A percentile compares a stretch with the other conserved stretches of the same genome.
These are phyloP conservation scores for Amanita phalloides DNA, from an alignment of 768 basidiomycete species.

Conservation along the genomic window DNA sequence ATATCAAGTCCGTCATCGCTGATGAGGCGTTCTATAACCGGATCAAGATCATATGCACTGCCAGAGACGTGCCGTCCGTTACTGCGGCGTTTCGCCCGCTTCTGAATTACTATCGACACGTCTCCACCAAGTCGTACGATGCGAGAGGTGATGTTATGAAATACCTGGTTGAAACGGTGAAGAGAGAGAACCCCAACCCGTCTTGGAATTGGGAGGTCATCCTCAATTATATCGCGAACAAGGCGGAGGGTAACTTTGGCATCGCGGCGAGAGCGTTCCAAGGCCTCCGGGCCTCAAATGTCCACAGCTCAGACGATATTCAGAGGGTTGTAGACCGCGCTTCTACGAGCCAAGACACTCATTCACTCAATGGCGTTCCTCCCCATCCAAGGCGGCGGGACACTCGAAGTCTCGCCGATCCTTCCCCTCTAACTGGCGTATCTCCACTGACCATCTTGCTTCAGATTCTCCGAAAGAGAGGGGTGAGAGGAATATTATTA, in stretches of 20 bases:
- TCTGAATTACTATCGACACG: neutral
- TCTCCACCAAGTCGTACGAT: neutral
- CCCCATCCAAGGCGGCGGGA: neutral
- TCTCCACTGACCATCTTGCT: neutral
- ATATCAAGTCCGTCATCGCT: neutral
- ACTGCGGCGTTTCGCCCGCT: neutral
- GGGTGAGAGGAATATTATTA: neutral
- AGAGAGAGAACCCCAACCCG: neutral
- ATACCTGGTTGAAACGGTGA: neutral
- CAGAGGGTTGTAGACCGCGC: neutral
- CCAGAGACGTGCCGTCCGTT: neutral
- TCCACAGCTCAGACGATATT: neutral
- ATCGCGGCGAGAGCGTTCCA: neutral
- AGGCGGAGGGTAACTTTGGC: neutral
- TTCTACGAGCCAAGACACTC: neutral
- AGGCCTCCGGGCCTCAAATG: neutral
- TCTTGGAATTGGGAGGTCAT: neutral
- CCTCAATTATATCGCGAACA: neutral
- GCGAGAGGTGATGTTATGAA: neutral
- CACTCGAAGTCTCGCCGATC: neutral
- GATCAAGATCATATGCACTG: conserved; percentile 1
- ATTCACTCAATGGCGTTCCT: neutral
- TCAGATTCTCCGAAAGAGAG: neutral
- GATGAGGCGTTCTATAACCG: neutral
- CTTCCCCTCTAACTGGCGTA: neutral